phyloP scores from a whole-genome alignment of 164 flowering plant species.

The Vitis cinerea region DNA sequence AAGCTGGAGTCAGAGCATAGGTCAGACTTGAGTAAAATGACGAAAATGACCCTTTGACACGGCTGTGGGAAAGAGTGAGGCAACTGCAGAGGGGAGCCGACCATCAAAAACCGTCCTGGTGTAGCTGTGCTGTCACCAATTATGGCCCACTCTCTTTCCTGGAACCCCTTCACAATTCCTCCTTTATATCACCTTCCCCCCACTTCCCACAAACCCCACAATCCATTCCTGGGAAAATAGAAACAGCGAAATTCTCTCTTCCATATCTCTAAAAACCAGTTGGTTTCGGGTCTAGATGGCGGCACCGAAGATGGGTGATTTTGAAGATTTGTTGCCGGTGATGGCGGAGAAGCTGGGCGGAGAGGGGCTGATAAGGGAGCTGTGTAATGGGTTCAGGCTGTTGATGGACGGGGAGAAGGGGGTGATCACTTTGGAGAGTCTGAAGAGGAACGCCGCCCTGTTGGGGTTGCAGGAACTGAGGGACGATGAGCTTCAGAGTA shows the following conservation, averaged over 20 bases:
- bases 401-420: conserved; percentile 50
- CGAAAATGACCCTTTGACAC: no score
- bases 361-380: conserved; percentile 48
- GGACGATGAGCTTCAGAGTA: conserved; percentile 44
- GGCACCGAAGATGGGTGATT: conserved; percentile 13
- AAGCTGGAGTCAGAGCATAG: no score
- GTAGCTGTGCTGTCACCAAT: no score
- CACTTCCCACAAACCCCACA: no score
- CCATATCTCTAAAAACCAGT: not conserved
- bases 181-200: no score
- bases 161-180: no score
- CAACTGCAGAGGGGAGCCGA: no score
- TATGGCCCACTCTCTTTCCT: no score
- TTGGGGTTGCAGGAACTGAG: conserved; percentile 42
- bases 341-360: conserved; percentile 55
- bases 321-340: conserved; percentile 46
- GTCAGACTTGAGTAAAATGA: no score
- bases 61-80: no score
- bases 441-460: conserved; percentile 37
- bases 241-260: conserved; percentile 1
- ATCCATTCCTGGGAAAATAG: not conserved
- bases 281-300: not conserved
- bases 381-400: conserved; percentile 57
- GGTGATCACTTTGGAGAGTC: conserved; percentile 53
- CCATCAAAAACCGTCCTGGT: no score